Percentiles rank a stretch among this genome's conserved stretches.
Conservation (phyloP, 129 eudicot species). For the Pulicaria dysenterica region DNA sequence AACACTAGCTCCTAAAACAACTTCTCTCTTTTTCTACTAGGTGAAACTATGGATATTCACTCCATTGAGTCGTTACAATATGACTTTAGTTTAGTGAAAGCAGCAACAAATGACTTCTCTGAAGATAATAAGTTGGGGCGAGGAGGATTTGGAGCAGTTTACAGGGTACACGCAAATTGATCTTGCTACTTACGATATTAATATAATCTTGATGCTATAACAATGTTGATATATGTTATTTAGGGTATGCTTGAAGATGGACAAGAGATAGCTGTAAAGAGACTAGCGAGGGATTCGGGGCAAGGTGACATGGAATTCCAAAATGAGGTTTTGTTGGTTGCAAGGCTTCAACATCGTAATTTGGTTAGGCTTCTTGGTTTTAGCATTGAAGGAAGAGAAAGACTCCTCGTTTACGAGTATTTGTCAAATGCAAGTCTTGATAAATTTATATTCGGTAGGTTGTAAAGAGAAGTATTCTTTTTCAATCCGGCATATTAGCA, state of each 20-base stretch:
- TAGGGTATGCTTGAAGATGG: background rate
- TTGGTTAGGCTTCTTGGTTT: conserved; percentile 3
- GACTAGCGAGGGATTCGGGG: background rate
- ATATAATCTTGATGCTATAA: background rate
- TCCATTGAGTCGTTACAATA: background rate
- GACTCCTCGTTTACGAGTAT: conserved; percentile 4
- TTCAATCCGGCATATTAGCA: too few relatives aligned
- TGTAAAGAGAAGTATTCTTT: too few relatives aligned
- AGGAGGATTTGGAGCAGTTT: conserved; percentile 8
- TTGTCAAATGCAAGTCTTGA: conserved; percentile 10
- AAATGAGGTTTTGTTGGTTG: background rate
- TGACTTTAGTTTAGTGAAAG: background rate
- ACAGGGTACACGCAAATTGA: background rate
- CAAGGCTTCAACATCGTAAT: conserved; percentile 1
- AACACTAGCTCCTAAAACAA: too few relatives aligned
- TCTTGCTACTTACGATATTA: too few relatives aligned
- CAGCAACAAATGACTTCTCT: background rate
- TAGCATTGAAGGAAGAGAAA: background rate
- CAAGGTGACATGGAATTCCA: conserved; percentile 9
- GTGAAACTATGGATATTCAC: background rate
- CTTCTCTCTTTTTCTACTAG: background rate
- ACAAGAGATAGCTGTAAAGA: conserved; percentile 5
- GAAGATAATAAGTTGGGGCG: background rate
- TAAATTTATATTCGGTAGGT: background rate
- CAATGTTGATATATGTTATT: background rate